These are phyloP conservation scores for Prunus mume DNA, from an alignment of 306 rosid genomes.

Conservation along the genomic window DNA sequence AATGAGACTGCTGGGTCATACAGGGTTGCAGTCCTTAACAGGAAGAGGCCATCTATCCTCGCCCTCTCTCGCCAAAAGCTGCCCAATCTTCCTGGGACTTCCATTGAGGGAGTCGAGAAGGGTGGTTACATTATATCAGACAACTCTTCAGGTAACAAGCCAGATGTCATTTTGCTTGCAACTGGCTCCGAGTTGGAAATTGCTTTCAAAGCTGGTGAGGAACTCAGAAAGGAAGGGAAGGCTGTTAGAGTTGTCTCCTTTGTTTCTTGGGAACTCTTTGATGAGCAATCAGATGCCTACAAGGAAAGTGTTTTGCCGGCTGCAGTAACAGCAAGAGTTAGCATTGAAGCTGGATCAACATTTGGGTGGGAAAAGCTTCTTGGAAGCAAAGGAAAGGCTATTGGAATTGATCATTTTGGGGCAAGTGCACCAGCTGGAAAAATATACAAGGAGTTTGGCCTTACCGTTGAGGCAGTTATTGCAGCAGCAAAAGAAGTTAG, in stretches of 20 bases:
- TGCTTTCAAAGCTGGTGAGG: constrained; percentile 84
- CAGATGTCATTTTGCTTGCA: constrained; percentile 86
- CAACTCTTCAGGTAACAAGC: constrained; percentile 90
- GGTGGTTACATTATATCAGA: constrained; percentile 88
- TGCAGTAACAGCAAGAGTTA: constrained; percentile 87
- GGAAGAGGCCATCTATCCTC: constrained; percentile 89
- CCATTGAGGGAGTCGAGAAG: constrained; percentile 84
- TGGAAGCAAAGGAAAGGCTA: constrained; percentile 83
- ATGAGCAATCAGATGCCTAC: constrained; percentile 81
- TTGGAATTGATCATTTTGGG: constrained; percentile 88
- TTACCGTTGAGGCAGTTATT: constrained; percentile 89
- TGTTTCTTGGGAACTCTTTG: constrained; percentile 91
- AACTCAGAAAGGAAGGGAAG: constrained; percentile 88
- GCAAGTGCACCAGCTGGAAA: constrained; percentile 97
- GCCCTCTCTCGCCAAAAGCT: constrained; percentile 95
- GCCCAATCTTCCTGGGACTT: constrained; percentile 76
- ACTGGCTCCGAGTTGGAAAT: constrained; percentile 98
- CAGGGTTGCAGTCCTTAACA: constrained; percentile 70
- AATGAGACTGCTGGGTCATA: constrained; percentile 99
- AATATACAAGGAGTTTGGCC: constrained; percentile 85
- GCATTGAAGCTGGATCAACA: constrained; percentile 95
- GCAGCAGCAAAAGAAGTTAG: constrained; percentile 74
- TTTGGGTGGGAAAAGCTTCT: constrained; percentile 91
- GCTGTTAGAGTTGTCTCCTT: constrained; percentile 86
- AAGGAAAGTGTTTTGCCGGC: constrained; percentile 93